A percentile compares a stretch with the other conserved stretches of the same genome.
These are phyloP conservation scores for Xylaria sp. DNA, from an alignment of 2,329 filamentous ascomycete species.

Conservation along the genomic window DNA sequence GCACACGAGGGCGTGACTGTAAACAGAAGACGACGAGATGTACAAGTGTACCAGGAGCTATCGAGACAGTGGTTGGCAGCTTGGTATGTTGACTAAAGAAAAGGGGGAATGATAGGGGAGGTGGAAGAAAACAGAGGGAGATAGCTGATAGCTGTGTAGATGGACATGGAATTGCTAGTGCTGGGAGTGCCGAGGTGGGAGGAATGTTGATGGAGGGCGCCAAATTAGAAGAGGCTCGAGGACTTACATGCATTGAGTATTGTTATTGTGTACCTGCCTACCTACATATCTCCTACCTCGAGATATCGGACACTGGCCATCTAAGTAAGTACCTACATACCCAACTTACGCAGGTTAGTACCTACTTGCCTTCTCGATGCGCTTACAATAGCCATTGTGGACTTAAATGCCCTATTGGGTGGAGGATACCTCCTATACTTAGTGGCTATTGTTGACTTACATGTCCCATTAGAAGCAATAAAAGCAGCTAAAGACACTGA, in stretches of 20 bases:
- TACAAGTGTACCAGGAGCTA: constrained; percentile 3
- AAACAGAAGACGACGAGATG: constrained; percentile 17
- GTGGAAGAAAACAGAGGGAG: constrained; percentile 11
- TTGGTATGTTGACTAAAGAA: neutral
- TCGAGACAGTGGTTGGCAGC: constrained; percentile 11
- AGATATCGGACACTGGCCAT: neutral
- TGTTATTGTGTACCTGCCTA: constrained; percentile 4
- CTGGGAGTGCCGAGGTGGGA: constrained; percentile 12
- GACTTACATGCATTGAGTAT: neutral
- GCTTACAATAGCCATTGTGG: neutral
- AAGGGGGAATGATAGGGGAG: constrained; percentile 18
- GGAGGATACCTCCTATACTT: neutral
- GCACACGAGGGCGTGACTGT: constrained; percentile 15
- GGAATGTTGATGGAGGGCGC: constrained; percentile 29
- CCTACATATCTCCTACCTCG: neutral
- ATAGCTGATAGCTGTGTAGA: constrained; percentile 27
- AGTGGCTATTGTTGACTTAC: neutral
- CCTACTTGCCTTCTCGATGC: neutral
- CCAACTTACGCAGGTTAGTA: neutral
- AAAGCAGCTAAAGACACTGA: neutral
- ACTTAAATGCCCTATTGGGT: neutral
- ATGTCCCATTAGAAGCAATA: neutral
- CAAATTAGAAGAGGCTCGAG: constrained; percentile 12
- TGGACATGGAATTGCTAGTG: constrained; percentile 12
- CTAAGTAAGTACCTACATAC: constrained; percentile 3